Evolutionary conservation across 2,329 filamentous ascomycete species (phyloP).

Genomic region (Dothideomycetes sp.): DNA sequence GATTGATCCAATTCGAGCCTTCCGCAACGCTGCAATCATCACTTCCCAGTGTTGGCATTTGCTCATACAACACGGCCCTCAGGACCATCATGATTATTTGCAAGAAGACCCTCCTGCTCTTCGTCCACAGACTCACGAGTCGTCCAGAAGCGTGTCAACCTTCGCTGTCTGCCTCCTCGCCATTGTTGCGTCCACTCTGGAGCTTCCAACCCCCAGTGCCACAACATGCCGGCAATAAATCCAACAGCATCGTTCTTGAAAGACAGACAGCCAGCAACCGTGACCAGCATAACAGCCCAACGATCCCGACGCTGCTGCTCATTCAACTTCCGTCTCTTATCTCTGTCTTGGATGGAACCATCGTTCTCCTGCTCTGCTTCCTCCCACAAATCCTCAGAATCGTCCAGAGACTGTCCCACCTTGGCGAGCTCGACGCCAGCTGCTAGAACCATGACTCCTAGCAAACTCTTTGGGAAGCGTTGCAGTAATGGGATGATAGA

Average conservation of each 20-base stretch:
- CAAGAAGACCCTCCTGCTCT: conserved; percentile 5
- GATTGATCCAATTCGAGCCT: neutral
- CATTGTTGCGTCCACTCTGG: conserved; percentile 1
- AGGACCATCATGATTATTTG: neutral
- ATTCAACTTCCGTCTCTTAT: conserved; percentile 45
- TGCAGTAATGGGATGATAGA: conserved; percentile 62
- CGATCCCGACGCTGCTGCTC: conserved; percentile 63
- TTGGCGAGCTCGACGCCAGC: conserved; percentile 80
- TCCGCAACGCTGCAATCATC: neutral
- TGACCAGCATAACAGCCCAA: conserved; percentile 87
- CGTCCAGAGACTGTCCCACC: conserved; percentile 75
- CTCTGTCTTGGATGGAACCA: neutral
- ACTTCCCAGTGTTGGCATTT: neutral
- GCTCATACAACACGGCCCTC: neutral
- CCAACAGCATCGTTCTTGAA: conserved; percentile 88
- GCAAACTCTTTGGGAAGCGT: conserved; percentile 63
- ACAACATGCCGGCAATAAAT: conserved; percentile 72
- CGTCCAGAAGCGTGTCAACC: conserved; percentile 5
- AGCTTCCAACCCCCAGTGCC: conserved; percentile 56
- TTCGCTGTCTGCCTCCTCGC: neutral
- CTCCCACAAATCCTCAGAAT: conserved; percentile 51
- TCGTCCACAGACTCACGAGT: neutral
- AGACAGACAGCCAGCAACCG: conserved; percentile 68
- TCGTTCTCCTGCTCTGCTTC: conserved; percentile 29
- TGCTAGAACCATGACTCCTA: conserved; percentile 84